Conservation (phyloP, 2,329 filamentous ascomycete species). For the Pseudocercospora vitis region DNA sequence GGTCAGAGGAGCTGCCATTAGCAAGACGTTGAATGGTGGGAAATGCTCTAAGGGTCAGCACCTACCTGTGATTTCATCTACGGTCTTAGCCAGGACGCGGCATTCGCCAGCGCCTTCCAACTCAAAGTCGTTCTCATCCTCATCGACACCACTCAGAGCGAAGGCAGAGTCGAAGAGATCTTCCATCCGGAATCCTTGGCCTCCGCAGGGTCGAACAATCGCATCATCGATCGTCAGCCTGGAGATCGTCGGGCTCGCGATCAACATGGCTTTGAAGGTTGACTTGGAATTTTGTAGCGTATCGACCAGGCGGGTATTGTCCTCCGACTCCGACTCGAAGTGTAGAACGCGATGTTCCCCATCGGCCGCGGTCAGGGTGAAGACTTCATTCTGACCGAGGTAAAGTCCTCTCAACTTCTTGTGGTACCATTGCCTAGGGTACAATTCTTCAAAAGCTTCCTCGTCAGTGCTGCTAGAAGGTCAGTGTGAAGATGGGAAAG, state of each 20-base stretch:
- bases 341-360: background rate
- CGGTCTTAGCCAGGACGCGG: slow-evolving; percentile 2
- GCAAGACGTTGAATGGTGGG: background rate
- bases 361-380: background rate
- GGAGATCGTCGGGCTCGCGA: background rate
- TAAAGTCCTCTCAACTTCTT: background rate
- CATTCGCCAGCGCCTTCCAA: background rate
- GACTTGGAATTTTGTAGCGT: background rate
- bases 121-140: slow-evolving; percentile 8
- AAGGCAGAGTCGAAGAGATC: background rate
- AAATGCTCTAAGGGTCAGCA: background rate
- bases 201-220: background rate
- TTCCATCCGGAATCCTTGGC: background rate
- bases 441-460: background rate
- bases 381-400: background rate
- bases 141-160: slow-evolving; percentile 1
- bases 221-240: background rate
- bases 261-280: slow-evolving; percentile 1
- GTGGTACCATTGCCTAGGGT: background rate
- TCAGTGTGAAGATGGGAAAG: background rate
- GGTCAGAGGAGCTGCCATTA: background rate
- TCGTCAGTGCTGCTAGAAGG: background rate
- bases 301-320: background rate
- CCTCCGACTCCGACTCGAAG: slow-evolving; percentile 5
- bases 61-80: slow-evolving; percentile 5